Conservation (phyloP, 345 rosid species). For the Psidium guajava region DNA sequence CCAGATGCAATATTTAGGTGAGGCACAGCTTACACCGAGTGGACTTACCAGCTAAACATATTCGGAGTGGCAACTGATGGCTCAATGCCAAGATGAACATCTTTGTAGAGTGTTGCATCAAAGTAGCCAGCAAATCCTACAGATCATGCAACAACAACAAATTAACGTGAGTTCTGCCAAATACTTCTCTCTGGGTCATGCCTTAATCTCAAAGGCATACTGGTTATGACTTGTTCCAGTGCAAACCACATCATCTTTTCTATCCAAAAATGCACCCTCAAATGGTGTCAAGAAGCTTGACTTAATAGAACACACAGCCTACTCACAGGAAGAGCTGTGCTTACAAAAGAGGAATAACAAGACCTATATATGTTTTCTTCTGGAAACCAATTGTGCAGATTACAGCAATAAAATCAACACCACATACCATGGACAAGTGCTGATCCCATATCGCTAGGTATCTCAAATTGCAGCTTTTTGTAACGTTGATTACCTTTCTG, state of each 20-base stretch:
- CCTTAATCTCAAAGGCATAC: background rate
- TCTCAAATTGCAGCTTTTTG: constrained; percentile 62
- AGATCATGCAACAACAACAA: constrained; percentile 1
- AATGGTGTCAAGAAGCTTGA: background rate
- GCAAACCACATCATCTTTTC: background rate
- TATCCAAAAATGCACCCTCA: background rate
- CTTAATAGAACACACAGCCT: background rate
- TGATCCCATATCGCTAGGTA: constrained; percentile 67
- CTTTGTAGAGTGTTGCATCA: constrained; percentile 82
- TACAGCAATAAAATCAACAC: background rate
- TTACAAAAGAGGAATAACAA: background rate
- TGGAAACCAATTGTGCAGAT: background rate
- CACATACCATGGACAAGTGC: constrained; percentile 80
- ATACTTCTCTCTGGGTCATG: background rate
- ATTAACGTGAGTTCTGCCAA: background rate
- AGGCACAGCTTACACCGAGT: background rate
- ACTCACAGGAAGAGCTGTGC: background rate
- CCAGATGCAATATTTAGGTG: background rate
- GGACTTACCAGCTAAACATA: constrained; percentile 93
- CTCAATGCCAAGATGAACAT: constrained; percentile 93
- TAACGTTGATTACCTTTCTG: constrained; percentile 63
- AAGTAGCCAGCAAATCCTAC: constrained; percentile 95
- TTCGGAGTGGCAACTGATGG: constrained; percentile 88
- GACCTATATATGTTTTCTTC: background rate
- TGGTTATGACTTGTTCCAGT: background rate